A percentile compares a stretch with the other conserved stretches of the same genome.
Evolutionary conservation across 202 grass and related monocot species (phyloP).

Genomic region (Saccharum hybrid): DNA sequence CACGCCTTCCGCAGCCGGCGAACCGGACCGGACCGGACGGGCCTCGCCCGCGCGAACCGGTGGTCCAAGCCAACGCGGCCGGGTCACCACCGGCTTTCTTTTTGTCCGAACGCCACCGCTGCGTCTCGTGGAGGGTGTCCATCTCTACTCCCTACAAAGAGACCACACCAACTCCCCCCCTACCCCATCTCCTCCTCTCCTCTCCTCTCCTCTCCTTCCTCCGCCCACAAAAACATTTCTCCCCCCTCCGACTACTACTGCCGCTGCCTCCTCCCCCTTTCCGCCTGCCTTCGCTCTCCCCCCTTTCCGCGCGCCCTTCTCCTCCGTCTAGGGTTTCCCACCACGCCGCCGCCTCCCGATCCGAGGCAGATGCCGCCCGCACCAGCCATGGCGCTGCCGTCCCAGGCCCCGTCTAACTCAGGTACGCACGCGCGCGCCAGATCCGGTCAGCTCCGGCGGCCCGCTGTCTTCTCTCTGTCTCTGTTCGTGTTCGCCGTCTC

Average conservation of each 20-base stretch:
- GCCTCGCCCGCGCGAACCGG: background rate
- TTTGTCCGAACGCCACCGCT: slow-evolving; percentile 1
- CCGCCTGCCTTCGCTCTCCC: background rate
- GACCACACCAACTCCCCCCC: slow-evolving; percentile 56
- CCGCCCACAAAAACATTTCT: slow-evolving; percentile 28
- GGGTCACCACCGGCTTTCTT: background rate
- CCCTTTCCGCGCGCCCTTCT: background rate
- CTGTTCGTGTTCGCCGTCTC: background rate
- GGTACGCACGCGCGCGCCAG: slow-evolving; percentile 37
- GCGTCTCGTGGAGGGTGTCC: slow-evolving; percentile 19
- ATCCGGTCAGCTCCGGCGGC: slow-evolving; percentile 42
- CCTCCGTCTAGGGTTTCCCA: slow-evolving; percentile 43
- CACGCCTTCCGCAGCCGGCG: background rate
- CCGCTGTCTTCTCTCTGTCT: background rate
- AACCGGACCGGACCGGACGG: background rate
- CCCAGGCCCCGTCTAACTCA: slow-evolving; percentile 34
- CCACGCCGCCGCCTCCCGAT: slow-evolving; percentile 23
- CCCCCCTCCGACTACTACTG: background rate
- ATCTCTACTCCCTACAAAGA: slow-evolving; percentile 75
- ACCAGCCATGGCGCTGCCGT: slow-evolving; percentile 38
- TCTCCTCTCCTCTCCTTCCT: background rate
- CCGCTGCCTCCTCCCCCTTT: background rate
- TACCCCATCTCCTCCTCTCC: slow-evolving; percentile 20
- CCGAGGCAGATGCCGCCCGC: slow-evolving; percentile 37
- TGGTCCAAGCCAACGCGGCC: background rate